These are phyloP conservation scores for Luzula sylvatica DNA, from an alignment of 176 grass and related monocot species.

Conservation along the genomic window DNA sequence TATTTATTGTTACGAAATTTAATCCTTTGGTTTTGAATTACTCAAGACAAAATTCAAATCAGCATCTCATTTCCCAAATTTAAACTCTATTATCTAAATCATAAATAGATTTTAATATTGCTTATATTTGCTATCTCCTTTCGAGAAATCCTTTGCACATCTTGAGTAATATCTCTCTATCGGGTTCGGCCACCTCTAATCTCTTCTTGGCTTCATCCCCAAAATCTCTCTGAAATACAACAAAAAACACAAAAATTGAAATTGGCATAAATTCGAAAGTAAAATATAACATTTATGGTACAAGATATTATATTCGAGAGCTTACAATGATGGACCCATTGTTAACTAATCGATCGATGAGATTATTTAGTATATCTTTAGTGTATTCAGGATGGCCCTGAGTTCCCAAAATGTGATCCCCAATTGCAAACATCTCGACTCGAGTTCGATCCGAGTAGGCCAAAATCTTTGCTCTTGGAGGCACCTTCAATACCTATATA, in stretches of 20 bases:
- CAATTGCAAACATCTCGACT: constrained; percentile 48
- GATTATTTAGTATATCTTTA: constrained; percentile 43
- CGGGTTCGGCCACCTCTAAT: constrained; percentile 18
- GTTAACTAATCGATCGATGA: constrained; percentile 34
- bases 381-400: constrained; percentile 73
- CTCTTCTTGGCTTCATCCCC: constrained; percentile 32
- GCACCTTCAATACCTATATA: constrained; percentile 45
- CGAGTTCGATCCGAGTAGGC: constrained; percentile 49
- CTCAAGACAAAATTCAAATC: no score
- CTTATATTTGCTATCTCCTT: not conserved
- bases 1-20: no score
- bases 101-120: not conserved
- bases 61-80: no score
- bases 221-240: not conserved
- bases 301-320: not conserved
- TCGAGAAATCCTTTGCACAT: constrained; percentile 54
- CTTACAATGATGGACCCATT: constrained; percentile 23
- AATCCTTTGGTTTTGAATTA: no score
- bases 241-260: not conserved
- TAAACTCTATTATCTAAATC: no score
- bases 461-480: constrained; percentile 38
- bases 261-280: not conserved
- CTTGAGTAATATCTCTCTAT: constrained; percentile 33
- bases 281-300: not conserved
- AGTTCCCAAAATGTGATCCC: constrained; percentile 40